phyloP scores from a whole-genome alignment of 768 basidiomycete species.

The Kwoniella shandongensis region DNA sequence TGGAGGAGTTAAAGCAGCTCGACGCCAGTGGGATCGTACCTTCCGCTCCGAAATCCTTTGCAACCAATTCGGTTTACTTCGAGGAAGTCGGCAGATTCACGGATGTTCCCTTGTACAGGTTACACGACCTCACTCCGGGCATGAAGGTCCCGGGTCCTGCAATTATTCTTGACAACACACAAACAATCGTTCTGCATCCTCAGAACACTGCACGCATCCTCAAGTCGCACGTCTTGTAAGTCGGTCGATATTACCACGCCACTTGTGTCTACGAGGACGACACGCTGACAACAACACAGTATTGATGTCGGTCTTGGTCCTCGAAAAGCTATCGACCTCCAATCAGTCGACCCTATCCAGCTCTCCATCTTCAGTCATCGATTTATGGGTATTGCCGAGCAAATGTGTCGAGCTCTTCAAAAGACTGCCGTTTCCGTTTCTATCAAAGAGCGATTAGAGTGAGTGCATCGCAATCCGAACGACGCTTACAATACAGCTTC shows the following conservation, averaged over 20 bases:
- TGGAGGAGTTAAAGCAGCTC: slow-evolving; percentile 28
- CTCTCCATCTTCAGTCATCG: slow-evolving; percentile 91
- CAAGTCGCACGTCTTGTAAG: slow-evolving; percentile 29
- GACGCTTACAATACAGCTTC: slow-evolving; percentile 15
- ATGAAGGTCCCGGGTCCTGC: slow-evolving; percentile 65
- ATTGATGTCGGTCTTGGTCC: slow-evolving; percentile 44
- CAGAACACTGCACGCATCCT: slow-evolving; percentile 36
- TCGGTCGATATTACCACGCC: too few relatives aligned
- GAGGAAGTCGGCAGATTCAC: slow-evolving; percentile 30
- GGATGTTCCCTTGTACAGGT: slow-evolving; percentile 29
- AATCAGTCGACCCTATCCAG: slow-evolving; percentile 53
- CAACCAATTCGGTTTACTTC: slow-evolving; percentile 31
- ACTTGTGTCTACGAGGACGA: too few relatives aligned
- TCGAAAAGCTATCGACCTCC: slow-evolving; percentile 29
- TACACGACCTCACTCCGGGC: slow-evolving; percentile 29
- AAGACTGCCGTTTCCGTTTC: slow-evolving; percentile 94
- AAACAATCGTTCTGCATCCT: slow-evolving; percentile 80
- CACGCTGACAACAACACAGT: slow-evolving; percentile 14
- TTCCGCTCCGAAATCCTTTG: slow-evolving; percentile 19
- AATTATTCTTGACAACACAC: slow-evolving; percentile 92
- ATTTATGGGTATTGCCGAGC: slow-evolving; percentile 95
- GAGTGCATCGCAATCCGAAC: slow-evolving; percentile 54
- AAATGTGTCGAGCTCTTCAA: slow-evolving; percentile 83
- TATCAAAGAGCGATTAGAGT: slow-evolving; percentile 89
- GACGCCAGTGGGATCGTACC: slow-evolving; percentile 8